phyloP scores from a whole-genome alignment of 257 asterid species.

The Solanum okadae region DNA sequence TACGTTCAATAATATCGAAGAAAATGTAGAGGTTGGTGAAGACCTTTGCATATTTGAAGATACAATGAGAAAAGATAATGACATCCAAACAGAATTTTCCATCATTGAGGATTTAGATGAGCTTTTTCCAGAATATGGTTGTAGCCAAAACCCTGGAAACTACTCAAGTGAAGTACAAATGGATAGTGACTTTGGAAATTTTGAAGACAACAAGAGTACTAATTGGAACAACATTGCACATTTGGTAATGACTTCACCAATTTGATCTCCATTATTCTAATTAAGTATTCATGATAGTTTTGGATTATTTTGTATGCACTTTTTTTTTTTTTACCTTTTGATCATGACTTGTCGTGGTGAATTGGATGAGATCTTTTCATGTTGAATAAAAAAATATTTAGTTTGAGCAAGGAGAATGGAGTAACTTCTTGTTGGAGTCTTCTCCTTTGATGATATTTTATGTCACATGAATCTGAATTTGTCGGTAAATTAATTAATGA shows the following conservation, averaged over 20 bases:
- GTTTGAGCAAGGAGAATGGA: neutral
- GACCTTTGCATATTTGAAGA: neutral
- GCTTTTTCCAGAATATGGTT: neutral
- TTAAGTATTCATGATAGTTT: neutral
- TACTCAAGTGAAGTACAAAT: neutral
- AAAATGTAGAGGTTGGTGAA: neutral
- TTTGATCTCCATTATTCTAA: neutral
- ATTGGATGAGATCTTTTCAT: neutral
- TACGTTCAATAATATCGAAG: neutral
- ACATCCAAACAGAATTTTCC: neutral
- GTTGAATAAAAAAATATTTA: neutral
- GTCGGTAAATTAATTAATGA: neutral
- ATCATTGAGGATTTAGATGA: neutral
- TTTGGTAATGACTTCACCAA: neutral
- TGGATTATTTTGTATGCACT: neutral
- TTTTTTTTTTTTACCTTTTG: too few species aligned
- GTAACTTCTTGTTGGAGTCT: neutral
- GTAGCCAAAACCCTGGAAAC: neutral
- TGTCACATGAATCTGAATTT: neutral
- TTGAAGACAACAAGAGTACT: neutral
- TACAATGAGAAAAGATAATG: neutral
- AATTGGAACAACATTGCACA: slow-evolving; percentile 11
- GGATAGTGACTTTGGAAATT: neutral
- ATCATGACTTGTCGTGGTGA: neutral
- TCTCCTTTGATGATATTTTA: neutral